Evolutionary conservation across 164 flowering plant genomes (phyloP).

Genomic region (Annona squamosa): DNA sequence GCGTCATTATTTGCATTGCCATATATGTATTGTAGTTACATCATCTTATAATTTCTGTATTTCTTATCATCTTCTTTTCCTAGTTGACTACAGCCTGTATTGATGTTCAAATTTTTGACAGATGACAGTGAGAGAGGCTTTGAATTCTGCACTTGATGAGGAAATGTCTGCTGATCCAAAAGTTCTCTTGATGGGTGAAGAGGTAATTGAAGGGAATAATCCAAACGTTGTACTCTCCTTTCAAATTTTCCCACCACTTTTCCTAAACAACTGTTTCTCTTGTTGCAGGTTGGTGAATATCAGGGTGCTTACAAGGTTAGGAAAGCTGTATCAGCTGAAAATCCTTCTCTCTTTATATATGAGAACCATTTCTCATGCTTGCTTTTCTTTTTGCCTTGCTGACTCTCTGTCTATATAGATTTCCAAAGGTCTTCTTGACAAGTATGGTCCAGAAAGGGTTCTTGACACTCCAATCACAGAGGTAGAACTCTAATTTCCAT

Average conservation of each 20-base stretch:
- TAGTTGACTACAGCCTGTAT: neutral
- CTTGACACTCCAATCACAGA: constrained; percentile 96
- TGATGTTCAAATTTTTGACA: constrained; percentile 11
- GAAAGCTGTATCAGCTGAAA: constrained; percentile 4
- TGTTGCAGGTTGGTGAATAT: constrained; percentile 87
- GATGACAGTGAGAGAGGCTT: constrained; percentile 59
- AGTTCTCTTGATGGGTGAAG: constrained; percentile 70
- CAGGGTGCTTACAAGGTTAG: constrained; percentile 99
- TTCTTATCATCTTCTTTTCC: neutral
- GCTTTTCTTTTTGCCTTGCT: neutral
- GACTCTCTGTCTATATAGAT: constrained; percentile 33
- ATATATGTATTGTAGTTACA: neutral
- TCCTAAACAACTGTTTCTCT: neutral
- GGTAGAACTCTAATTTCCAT: constrained; percentile 29
- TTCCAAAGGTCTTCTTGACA: constrained; percentile 82
- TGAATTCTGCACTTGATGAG: constrained; percentile 62
- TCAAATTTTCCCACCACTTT: neutral
- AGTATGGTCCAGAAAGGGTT: constrained; percentile 95
- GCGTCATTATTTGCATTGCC: too few relatives aligned
- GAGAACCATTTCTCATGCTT: neutral
- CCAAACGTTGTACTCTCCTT: neutral
- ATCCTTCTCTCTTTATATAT: neutral
- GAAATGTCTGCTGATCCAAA: constrained; percentile 64
- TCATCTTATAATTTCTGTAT: neutral
- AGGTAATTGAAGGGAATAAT: constrained; percentile 15